These are phyloP conservation scores for Reticulascus tulasneorum DNA, from an alignment of 2,329 filamentous ascomycete species.

Conservation along the genomic window DNA sequence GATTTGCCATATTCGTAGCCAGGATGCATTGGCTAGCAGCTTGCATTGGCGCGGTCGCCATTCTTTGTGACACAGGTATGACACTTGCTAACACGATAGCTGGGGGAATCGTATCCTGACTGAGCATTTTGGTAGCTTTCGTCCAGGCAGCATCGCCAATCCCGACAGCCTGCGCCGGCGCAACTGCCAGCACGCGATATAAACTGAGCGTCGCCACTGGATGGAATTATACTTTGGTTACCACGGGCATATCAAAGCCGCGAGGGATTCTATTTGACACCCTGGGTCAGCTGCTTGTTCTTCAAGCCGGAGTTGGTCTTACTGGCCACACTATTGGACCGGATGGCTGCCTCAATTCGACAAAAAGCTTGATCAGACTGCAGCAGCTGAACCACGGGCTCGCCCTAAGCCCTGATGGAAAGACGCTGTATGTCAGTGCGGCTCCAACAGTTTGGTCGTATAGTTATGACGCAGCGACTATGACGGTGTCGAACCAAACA, in stretches of 20 bases:
- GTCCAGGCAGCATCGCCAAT: too few species aligned
- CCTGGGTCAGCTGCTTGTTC: slow-evolving; percentile 32
- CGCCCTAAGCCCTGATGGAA: slow-evolving; percentile 31
- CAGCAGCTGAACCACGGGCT: slow-evolving; percentile 38
- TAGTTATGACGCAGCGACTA: slow-evolving; percentile 48
- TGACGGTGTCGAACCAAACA: slow-evolving; percentile 39
- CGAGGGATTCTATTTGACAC: slow-evolving; percentile 31
- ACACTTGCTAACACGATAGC: too few species aligned
- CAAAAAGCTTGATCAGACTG: slow-evolving; percentile 29
- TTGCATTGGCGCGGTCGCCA: too few species aligned
- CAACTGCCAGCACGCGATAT: slow-evolving; percentile 18
- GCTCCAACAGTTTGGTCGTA: slow-evolving; percentile 46
- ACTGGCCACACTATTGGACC: slow-evolving; percentile 33
- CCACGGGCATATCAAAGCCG: slow-evolving; percentile 27
- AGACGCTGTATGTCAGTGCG: slow-evolving; percentile 31
- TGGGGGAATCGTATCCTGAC: too few species aligned
- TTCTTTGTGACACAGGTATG: too few species aligned
- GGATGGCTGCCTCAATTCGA: slow-evolving; percentile 34
- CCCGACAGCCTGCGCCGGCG: slow-evolving; percentile 27
- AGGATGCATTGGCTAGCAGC: too few species aligned
- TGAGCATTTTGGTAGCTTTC: too few species aligned
- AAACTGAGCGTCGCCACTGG: slow-evolving; percentile 26
- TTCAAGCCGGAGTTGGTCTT: slow-evolving; percentile 29
- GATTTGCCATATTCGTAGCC: too few species aligned
- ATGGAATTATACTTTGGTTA: slow-evolving; percentile 34